A percentile compares a stretch with the other conserved stretches of the same genome.
Evolutionary conservation across 495 filamentous ascomycete genomes (phyloP).

Genomic region (Rusavskia elegans): DNA sequence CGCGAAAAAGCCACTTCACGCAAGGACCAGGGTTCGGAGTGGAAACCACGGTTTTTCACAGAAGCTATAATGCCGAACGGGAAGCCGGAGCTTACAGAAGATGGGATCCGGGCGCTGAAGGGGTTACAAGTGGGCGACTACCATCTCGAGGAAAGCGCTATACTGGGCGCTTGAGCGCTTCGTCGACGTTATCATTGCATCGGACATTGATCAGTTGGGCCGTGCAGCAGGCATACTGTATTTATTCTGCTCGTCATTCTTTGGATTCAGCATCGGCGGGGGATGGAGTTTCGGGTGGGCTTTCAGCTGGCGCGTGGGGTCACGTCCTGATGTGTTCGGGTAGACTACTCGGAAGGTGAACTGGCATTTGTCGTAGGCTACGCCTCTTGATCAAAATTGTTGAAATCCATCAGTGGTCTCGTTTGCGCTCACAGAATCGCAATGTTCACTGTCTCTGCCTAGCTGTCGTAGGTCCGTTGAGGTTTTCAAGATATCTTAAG

Average conservation of each 20-base stretch:
- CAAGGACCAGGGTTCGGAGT: constrained; percentile 31
- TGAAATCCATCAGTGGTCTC: too few species aligned
- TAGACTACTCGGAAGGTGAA: too few species aligned
- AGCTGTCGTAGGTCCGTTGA: too few species aligned
- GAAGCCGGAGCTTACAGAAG: constrained; percentile 63
- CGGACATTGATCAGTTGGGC: too few species aligned
- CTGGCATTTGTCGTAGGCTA: too few species aligned
- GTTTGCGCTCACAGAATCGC: too few species aligned
- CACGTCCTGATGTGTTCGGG: too few species aligned
- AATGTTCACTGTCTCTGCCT: too few species aligned
- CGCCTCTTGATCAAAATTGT: too few species aligned
- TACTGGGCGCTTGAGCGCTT: not conserved
- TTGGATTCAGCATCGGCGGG: not conserved
- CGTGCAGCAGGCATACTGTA: not conserved
- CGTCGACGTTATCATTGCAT: not conserved
- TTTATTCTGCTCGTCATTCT: not conserved
- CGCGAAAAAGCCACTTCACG: constrained; percentile 16
- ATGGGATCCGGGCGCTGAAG: constrained; percentile 54
- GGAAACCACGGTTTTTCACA: constrained; percentile 84
- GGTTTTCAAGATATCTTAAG: too few species aligned
- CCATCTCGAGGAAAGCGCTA: constrained; percentile 29
- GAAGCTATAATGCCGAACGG: constrained; percentile 56
- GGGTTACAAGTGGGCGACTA: constrained; percentile 49
- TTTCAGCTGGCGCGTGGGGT: too few species aligned
- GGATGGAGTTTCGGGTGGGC: not conserved